Base-by-base conservation (phyloP, 306 rosid genomes). In the Hippophae tibetana region DNA sequence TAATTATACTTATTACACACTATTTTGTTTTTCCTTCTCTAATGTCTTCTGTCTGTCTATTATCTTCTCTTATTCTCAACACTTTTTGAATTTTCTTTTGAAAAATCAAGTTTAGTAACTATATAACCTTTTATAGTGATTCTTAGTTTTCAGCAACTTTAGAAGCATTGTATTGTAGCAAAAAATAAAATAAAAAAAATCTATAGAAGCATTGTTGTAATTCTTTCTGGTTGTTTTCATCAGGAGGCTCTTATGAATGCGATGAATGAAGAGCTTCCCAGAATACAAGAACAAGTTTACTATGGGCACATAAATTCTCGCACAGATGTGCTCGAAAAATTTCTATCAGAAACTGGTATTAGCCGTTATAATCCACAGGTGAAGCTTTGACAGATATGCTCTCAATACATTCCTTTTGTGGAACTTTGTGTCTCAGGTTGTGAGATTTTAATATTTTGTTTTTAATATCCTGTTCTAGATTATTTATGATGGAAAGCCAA, bases 341-440 rank as follows among this genome's bases (percentile, higher is more conserved):
- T 85, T 69, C 72, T 92, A 63, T 83, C 90, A 68, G 99, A 88
- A 72, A 79, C 83, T 78, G 89, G 99, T 59, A 84, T 86, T 43
- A 85, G 72, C 73, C 96, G 99, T 61, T 92, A 88, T 75, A 88
- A 92, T 80, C 95, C 90, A 62, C 89, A 75, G 95, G 99, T 92
- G 76, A 71, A 42, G 38, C 38, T 31, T 31, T 12, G 56, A 62
- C 18, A 23, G 53, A 55, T 11, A 31, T 9, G 38, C 12, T 46
- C 42, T 70, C 6, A 7, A 43, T 9, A 2, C 25, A 11, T 9
- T 56, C 46, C 10, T 52, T 50, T 58, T 26, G 52, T 44, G 47
- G 26, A 71, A 64, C 48, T 48, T 59, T 56, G 8, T 47, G 54
- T 49, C 25, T 45, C 41, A 52, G 59, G 60, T 61, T 10, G 13